Evolutionary conservation across 257 asterid genomes (phyloP).

Genomic region (Echites panduratus): DNA sequence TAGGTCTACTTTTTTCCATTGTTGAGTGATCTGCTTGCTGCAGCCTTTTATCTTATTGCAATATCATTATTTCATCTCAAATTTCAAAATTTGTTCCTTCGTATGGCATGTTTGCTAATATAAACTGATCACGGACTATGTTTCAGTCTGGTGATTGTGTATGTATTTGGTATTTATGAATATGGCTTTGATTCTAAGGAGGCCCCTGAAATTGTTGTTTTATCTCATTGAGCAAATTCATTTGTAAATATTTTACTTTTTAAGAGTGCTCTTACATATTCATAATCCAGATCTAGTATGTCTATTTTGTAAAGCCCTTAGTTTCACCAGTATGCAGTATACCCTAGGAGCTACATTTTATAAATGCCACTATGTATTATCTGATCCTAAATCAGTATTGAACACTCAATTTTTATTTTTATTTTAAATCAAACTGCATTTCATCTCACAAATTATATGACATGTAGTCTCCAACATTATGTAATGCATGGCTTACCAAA

Average conservation of each 20-base stretch:
- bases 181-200: background rate
- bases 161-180: background rate
- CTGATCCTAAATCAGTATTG: background rate
- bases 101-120: background rate
- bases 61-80: background rate
- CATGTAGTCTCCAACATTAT: background rate
- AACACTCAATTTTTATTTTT: background rate
- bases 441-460: background rate
- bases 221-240: background rate
- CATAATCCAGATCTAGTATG: background rate
- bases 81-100: background rate
- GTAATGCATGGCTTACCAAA: background rate
- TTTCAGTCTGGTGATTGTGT: background rate
- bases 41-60: background rate
- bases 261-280: background rate
- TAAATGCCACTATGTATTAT: background rate
- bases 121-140: background rate
- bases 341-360: background rate
- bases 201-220: background rate
- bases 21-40: conserved; percentile 1
- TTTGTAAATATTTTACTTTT: background rate
- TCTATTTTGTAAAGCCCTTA: background rate
- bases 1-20: background rate
- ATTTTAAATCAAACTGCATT: background rate
- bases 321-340: background rate